Evolutionary conservation across 169 alveolate species (phyloP), one percentile per base, ranked within the genome.

Genomic region (Cyclospora cayetanensis): DNA sequence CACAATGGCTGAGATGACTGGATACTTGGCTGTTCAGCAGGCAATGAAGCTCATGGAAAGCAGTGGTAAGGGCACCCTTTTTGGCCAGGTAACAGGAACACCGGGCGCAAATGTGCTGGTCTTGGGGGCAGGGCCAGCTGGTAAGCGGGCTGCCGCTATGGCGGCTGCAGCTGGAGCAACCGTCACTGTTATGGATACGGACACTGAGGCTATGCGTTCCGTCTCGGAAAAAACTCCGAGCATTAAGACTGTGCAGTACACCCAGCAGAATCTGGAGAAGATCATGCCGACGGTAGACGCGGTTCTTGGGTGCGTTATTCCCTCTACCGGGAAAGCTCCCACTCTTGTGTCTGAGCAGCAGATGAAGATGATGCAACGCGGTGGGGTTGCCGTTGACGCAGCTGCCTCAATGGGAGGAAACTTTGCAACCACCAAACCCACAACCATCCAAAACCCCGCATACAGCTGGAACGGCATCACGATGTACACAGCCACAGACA

Each of bases 321-420:
- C 66, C 46, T 12, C 46, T 25, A 12, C 42, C 12, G 46, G 39
- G 27, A 53, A 15, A 43, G 90, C 93, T 18, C 93, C 93, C 18
- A n/a, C 35, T 0, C 87, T 90, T 15, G 43, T 90, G 27, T 20
- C 42, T 34, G 35, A 79, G 74, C 41, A 29, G 18, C 82, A 65
- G 77, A 31, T 76, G 70, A 22, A 31, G 53, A 18, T 76, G 72
- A 39, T 90, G 90, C 31, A 22, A 7, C 66, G n/a, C 34, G 90
- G 90, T 12, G 2, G 85, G 12, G 82, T 77, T 52, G 55, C 65
- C 5, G 46, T 90, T 12, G 93, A 90, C 39, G 39, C 77, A 1
- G 90, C 90, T n/a, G 90, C 66, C 31, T 34, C 41, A 20, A 41
- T n/a, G 22, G 93, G 93, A 27, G 93, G 93, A 15, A 60, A 79